Evolutionary conservation across 371 early-diverging fungal genomes (phyloP).

Genomic region (Apophysomyces sp.): DNA sequence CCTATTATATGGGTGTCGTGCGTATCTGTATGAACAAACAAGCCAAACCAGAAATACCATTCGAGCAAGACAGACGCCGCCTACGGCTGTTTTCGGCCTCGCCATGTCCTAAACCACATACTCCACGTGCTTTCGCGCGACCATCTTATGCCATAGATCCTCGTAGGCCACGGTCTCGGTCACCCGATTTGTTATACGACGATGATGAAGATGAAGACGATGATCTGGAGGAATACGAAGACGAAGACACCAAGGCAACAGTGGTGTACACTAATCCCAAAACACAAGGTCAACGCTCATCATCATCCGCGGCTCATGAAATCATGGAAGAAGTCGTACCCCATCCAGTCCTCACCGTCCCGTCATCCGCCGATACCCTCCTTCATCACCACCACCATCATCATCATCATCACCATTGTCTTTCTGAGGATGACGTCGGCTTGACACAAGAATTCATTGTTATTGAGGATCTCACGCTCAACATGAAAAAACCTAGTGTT

Average conservation of each 20-base stretch:
- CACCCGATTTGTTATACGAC: neutral
- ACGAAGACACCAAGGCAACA: neutral
- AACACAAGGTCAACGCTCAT: conserved; percentile 36
- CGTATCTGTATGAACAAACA: conserved; percentile 17
- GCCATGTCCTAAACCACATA: neutral
- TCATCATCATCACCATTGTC: conserved; percentile 2
- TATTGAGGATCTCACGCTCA: conserved; percentile 89
- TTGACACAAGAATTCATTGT: conserved; percentile 72
- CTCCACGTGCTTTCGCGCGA: conserved; percentile 8
- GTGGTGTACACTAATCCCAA: conserved; percentile 6
- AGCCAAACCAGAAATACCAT: neutral
- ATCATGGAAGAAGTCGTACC: neutral
- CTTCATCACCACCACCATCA: neutral
- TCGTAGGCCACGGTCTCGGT: conserved; percentile 1
- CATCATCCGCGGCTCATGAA: conserved; percentile 4
- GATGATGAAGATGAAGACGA: conserved; percentile 2
- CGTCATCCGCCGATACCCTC: neutral
- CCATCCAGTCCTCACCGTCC: conserved; percentile 1
- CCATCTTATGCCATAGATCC: neutral
- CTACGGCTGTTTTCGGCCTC: conserved; percentile 5
- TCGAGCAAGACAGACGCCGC: conserved; percentile 12
- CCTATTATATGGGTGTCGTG: conserved; percentile 33
- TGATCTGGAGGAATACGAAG: neutral
- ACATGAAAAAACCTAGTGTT: conserved; percentile 82
- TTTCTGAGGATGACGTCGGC: conserved; percentile 5